These are phyloP conservation scores for Naegleria fowleri DNA, from an alignment of 208 protist species.

Conservation along the genomic window DNA sequence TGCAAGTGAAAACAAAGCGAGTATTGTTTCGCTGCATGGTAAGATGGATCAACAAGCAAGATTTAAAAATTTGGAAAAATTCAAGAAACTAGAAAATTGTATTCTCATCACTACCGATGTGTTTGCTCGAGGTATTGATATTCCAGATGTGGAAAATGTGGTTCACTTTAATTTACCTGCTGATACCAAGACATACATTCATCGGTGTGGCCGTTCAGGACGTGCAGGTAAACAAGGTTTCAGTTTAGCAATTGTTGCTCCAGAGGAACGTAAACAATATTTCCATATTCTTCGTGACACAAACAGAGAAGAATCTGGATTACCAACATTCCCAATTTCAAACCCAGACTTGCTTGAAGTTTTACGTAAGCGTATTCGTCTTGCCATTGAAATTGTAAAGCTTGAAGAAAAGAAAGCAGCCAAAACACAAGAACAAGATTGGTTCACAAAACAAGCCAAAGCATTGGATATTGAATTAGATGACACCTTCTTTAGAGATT, in stretches of 20 bases:
- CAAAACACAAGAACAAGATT: constrained; percentile 32
- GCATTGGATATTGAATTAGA: constrained; percentile 57
- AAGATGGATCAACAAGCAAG: constrained; percentile 94
- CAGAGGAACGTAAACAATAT: constrained; percentile 63
- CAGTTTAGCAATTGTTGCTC: constrained; percentile 82
- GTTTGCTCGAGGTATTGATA: constrained; percentile 83
- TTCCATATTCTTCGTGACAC: constrained; percentile 40
- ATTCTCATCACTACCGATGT: constrained; percentile 84
- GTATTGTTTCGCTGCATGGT: constrained; percentile 72
- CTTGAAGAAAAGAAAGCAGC: constrained; percentile 30
- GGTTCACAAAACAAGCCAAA: constrained; percentile 44
- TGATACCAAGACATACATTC: constrained; percentile 87
- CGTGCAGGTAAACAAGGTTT: constrained; percentile 60
- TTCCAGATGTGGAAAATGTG: constrained; percentile 87
- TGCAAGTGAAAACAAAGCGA: background rate
- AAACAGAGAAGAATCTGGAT: constrained; percentile 22
- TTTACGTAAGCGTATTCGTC: background rate
- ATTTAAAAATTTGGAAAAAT: constrained; percentile 92
- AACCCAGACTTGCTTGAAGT: background rate
- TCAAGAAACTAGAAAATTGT: constrained; percentile 54
- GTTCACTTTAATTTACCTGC: constrained; percentile 94
- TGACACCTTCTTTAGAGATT: constrained; percentile 39
- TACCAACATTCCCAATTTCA: constrained; percentile 17
- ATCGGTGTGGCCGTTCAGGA: constrained; percentile 91
- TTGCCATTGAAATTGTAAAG: background rate